A percentile compares a stretch with the other conserved stretches of the same genome.
Evolutionary conservation across 768 basidiomycete species (phyloP).

Genomic region (Heimioporus sp.): DNA sequence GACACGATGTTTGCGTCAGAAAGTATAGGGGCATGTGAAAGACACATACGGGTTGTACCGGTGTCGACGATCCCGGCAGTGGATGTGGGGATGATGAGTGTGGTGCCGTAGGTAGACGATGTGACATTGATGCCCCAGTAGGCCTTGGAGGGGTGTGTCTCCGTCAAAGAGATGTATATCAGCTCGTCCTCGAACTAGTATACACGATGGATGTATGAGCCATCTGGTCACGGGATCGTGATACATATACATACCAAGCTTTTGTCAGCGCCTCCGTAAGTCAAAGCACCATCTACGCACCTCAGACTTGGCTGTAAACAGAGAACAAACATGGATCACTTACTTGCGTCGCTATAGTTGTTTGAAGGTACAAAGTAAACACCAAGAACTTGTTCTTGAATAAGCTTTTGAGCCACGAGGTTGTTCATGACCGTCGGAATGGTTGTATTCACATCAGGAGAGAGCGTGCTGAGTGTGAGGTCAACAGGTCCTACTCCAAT

Average conservation of each 20-base stretch:
- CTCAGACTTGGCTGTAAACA: neutral
- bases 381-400: slow-evolving; percentile 12
- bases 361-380: slow-evolving; percentile 21
- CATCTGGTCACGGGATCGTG: neutral
- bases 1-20: neutral
- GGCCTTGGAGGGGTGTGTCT: slow-evolving; percentile 8
- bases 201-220: too few species aligned
- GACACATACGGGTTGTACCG: slow-evolving; percentile 22
- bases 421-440: slow-evolving; percentile 25
- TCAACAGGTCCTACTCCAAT: slow-evolving; percentile 22
- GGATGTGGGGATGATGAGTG: slow-evolving; percentile 7
- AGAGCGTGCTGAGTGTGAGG: slow-evolving; percentile 7
- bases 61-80: slow-evolving; percentile 28
- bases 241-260: slow-evolving; percentile 7
- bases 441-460: neutral
- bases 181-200: slow-evolving; percentile 14
- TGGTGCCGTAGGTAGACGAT: slow-evolving; percentile 3
- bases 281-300: slow-evolving; percentile 15
- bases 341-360: slow-evolving; percentile 9
- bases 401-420: slow-evolving; percentile 13
- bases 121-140: slow-evolving; percentile 27
- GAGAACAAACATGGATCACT: neutral
- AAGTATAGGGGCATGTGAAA: neutral
- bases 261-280: slow-evolving; percentile 15
- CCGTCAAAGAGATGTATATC: slow-evolving; percentile 21